Conservation (phyloP, 2,329 filamentous ascomycete species). For the Cercospora citrullina region DNA sequence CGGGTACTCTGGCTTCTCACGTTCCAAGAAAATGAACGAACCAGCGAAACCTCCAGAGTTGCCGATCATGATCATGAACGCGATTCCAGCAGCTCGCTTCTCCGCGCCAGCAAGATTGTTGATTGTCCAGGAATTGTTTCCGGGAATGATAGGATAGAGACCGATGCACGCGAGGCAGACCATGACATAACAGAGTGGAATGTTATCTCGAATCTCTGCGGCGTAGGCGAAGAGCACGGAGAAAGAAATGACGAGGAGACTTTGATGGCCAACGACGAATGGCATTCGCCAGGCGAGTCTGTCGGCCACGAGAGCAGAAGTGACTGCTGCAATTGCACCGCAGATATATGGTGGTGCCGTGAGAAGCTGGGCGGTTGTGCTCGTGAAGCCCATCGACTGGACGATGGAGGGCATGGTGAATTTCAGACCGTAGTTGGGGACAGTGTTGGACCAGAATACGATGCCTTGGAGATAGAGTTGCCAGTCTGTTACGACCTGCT, state of each 20-base stretch:
- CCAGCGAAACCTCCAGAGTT: constrained; percentile 28
- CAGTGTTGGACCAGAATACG: constrained; percentile 31
- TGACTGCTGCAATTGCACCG: constrained; percentile 37
- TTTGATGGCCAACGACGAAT: constrained; percentile 34
- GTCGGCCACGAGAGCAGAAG: constrained; percentile 37
- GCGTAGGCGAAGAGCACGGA: constrained; percentile 33
- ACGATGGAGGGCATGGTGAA: constrained; percentile 53
- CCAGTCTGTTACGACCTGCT: constrained; percentile 29
- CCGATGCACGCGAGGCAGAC: constrained; percentile 35
- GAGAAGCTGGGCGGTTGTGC: constrained; percentile 30
- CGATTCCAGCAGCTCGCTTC: constrained; percentile 44
- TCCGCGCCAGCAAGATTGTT: constrained; percentile 39
- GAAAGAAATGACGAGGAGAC: constrained; percentile 34
- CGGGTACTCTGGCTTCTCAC: constrained; percentile 41
- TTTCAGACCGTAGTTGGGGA: constrained; percentile 39
- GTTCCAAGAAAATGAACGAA: constrained; percentile 39
- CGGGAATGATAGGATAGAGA: constrained; percentile 36
- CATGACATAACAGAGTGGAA: constrained; percentile 32
- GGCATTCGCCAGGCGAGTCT: constrained; percentile 37
- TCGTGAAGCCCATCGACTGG: constrained; percentile 29
- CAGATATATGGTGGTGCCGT: constrained; percentile 35
- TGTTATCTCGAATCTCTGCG: constrained; percentile 18
- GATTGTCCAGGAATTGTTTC: constrained; percentile 35
- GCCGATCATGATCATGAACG: constrained; percentile 43
- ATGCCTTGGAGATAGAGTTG: constrained; percentile 31